Conservation (phyloP, 2,329 filamentous ascomycete genomes). For the Pestalotiopsis sp. region DNA sequence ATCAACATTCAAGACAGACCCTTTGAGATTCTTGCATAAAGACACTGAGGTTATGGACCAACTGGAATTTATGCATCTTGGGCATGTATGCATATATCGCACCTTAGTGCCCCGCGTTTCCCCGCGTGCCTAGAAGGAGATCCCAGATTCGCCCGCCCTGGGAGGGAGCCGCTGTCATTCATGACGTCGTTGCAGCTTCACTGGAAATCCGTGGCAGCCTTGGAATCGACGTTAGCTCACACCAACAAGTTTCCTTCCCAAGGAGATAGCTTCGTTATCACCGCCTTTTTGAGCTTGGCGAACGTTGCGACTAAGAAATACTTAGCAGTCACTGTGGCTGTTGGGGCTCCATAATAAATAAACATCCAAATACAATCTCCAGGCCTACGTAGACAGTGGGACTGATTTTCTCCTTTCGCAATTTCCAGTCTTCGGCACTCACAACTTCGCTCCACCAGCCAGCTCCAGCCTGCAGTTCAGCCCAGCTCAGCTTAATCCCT, state of each 20-base stretch:
- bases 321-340: neutral
- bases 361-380: neutral
- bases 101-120: neutral
- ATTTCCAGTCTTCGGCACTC: neutral
- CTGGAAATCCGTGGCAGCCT: neutral
- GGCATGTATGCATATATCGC: neutral
- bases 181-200: slow-evolving; percentile 1
- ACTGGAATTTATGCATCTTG: neutral
- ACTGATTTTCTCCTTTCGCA: neutral
- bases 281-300: no score
- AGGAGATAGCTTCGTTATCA: no score
- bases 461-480: neutral
- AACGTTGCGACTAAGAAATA: no score
- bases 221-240: no score
- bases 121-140: neutral
- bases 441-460: neutral
- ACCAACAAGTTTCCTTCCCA: no score
- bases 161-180: neutral
- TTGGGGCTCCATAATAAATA: neutral
- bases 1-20: neutral
- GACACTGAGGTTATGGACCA: neutral
- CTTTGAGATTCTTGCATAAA: neutral
- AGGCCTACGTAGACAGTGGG: neutral
- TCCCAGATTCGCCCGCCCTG: neutral
- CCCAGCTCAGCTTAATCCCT: neutral